A percentile compares a stretch with the other conserved stretches of the same genome.
Conservation (phyloP, 352 stramenopile genomes). For the Elongisporangium prolatum region DNA sequence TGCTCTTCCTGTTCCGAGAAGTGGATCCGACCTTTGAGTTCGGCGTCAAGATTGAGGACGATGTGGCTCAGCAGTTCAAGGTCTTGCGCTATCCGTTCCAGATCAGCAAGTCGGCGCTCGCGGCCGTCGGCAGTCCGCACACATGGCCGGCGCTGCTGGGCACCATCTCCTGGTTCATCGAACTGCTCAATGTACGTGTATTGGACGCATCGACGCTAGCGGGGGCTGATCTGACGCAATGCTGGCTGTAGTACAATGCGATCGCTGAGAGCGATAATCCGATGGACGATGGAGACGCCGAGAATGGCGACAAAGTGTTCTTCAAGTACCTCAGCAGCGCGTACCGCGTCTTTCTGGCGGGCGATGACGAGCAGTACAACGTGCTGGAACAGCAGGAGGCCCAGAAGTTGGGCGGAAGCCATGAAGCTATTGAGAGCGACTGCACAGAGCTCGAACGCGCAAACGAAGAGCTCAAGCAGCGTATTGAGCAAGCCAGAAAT, state of each 20-base stretch:
- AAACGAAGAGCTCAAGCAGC: conserved; percentile 55
- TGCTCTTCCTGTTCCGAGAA: conserved; percentile 95
- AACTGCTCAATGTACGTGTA: conserved; percentile 77
- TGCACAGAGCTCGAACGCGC: conserved; percentile 39
- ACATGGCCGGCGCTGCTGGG: conserved; percentile 96
- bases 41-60: conserved; percentile 70
- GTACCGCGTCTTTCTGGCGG: conserved; percentile 92
- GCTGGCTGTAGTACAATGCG: conserved; percentile 72
- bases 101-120: conserved; percentile 95
- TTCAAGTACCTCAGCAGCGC: conserved; percentile 92
- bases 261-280: conserved; percentile 53
- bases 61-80: conserved; percentile 65
- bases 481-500: conserved; percentile 61
- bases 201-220: no score
- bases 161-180: conserved; percentile 96
- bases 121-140: conserved; percentile 92
- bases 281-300: conserved; percentile 55
- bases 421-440: conserved; percentile 50
- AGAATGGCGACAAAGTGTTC: conserved; percentile 89
- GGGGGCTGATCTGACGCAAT: neutral
- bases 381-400: conserved; percentile 79
- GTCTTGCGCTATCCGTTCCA: conserved; percentile 92
- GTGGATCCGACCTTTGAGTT: conserved; percentile 91
- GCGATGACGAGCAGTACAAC: conserved; percentile 90
- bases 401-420: conserved; percentile 40